phyloP scores from a whole-genome alignment of 768 basidiomycete genomes.

The Xerocomellus chrysenteron region DNA sequence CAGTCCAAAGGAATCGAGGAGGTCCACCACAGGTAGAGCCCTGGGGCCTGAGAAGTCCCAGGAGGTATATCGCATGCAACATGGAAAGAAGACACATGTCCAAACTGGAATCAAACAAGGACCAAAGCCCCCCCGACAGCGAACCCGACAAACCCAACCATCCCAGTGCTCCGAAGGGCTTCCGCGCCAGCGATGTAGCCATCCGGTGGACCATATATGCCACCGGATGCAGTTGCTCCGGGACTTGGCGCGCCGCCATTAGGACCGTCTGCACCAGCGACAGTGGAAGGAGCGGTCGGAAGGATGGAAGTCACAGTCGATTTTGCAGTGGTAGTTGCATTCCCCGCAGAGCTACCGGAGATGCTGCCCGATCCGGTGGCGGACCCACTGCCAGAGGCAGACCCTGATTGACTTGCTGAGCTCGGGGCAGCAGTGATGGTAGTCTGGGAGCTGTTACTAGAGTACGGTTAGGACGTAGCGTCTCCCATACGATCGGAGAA shows the following conservation, averaged over 20 bases:
- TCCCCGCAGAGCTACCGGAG: slow-evolving; percentile 22
- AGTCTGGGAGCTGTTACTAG: slow-evolving; percentile 41
- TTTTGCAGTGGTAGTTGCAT: slow-evolving; percentile 31
- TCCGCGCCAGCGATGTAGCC: slow-evolving; percentile 59
- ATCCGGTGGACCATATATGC: slow-evolving; percentile 67
- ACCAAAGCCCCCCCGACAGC: slow-evolving; percentile 50
- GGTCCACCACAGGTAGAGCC: slow-evolving; percentile 14
- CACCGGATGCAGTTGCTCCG: slow-evolving; percentile 44
- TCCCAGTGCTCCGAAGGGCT: slow-evolving; percentile 44
- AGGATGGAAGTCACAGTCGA: slow-evolving; percentile 1
- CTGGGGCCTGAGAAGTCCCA: neutral
- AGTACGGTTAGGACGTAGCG: slow-evolving; percentile 40
- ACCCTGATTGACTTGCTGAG: slow-evolving; percentile 20
- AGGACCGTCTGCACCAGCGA: slow-evolving; percentile 46
- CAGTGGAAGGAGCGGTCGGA: slow-evolving; percentile 58
- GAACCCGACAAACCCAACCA: slow-evolving; percentile 46
- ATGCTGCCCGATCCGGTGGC: slow-evolving; percentile 23
- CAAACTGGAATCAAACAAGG: slow-evolving; percentile 36
- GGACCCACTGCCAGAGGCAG: slow-evolving; percentile 21
- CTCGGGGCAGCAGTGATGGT: slow-evolving; percentile 48
- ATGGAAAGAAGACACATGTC: slow-evolving; percentile 1
- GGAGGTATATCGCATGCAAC: slow-evolving; percentile 15
- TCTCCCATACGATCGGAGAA: slow-evolving; percentile 14
- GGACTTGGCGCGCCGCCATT: slow-evolving; percentile 58
- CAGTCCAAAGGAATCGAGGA: slow-evolving; percentile 18